Evolutionary conservation across 768 basidiomycete species (phyloP), one percentile per base, ranked within the genome.

Genomic region (Daedalea quercina): DNA sequence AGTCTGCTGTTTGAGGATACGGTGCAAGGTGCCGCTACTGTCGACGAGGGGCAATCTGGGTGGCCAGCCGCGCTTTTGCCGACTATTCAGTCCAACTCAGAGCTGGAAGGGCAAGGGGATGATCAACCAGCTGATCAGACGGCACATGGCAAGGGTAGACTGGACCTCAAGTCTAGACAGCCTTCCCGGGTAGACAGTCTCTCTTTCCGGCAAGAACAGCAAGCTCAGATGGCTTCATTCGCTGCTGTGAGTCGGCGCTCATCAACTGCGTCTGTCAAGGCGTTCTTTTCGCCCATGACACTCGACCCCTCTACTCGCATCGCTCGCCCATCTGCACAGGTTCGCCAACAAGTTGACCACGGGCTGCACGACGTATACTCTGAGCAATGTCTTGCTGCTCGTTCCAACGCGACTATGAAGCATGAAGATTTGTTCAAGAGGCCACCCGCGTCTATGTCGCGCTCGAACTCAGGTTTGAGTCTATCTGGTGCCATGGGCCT

Each of bases 301-400:
- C 67, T 78, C 25, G 82, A 86, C 54, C 70, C 76, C 15, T 76
- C 80, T 34, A 77, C 79, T 3, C 77, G 87, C 37, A 74, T 85
- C 57, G 78, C 88, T 33, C 84, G 90, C 15, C 78, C 82, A 15
- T 82, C 87, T 17, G 71, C 80, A 9, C 70, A 78, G 40, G 81
- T 82, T 31, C 83, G 90, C 44, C 73, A 76, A 25, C 78, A 81
- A 37, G 82, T 91, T 47, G 93, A 95, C 60, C 79, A 85, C 42
- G 83, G 82, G 11, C 71, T 97, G 17, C 76, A 79, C 44, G 94
- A 95, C 62, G 81, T 96, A 53, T 82, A 87, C 59, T 93, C 91
- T 11, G 82, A 85, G 54, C 73, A 75, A 22, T 87, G 87, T 57
- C 68, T 85, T 24, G 75, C 79, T 2, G 87, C 85, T 15, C 79